phyloP scores from a whole-genome alignment of 208 protist genomes.

The Trypanosomatidae sp. region DNA sequence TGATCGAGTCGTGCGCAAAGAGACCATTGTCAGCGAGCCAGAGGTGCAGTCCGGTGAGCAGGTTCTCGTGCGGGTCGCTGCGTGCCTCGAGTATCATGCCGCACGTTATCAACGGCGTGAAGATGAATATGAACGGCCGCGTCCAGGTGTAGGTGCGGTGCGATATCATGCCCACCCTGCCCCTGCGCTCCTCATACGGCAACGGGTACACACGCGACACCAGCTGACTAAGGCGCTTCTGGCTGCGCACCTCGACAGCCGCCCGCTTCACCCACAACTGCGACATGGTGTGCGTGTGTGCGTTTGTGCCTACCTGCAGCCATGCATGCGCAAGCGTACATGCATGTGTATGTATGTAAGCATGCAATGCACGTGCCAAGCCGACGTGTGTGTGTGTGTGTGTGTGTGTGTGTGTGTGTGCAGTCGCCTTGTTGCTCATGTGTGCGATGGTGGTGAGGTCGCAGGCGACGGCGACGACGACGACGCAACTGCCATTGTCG shows the following conservation, averaged over 20 bases:
- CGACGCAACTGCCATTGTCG: constrained; percentile 17
- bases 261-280: constrained; percentile 82
- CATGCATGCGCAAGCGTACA: too few species aligned
- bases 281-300: constrained; percentile 29
- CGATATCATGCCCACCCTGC: constrained; percentile 69
- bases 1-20: constrained; percentile 80
- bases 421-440: constrained; percentile 2
- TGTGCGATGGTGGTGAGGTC: background rate
- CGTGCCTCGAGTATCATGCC: constrained; percentile 65
- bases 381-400: background rate
- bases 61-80: constrained; percentile 75
- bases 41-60: constrained; percentile 73
- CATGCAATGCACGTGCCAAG: background rate
- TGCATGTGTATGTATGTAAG: background rate
- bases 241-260: constrained; percentile 71
- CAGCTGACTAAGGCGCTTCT: constrained; percentile 67
- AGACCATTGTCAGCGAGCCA: constrained; percentile 82
- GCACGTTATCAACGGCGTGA: constrained; percentile 42
- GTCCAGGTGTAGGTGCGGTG: constrained; percentile 78
- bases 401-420: background rate
- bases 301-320: background rate
- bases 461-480: constrained; percentile 2
- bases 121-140: constrained; percentile 61
- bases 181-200: constrained; percentile 77
- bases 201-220: constrained; percentile 77